phyloP scores from a whole-genome alignment of 768 basidiomycete genomes.

The Coprinopsis sp. region DNA sequence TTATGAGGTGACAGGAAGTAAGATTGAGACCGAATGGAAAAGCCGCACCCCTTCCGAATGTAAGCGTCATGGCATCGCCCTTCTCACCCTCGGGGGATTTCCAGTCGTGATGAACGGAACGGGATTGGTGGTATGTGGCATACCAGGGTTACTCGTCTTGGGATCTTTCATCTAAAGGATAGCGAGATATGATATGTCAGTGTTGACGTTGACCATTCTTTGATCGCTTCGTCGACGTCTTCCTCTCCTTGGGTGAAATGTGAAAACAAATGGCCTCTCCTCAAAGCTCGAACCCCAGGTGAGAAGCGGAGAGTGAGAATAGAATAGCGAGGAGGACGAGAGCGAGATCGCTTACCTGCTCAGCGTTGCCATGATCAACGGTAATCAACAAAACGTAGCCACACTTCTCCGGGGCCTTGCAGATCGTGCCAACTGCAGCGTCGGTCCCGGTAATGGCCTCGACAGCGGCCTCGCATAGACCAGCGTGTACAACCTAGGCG shows the following conservation, averaged over 20 bases:
- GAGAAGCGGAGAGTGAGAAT: no score
- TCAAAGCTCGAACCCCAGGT: no score
- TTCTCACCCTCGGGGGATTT: constrained; percentile 27
- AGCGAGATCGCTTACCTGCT: constrained; percentile 43
- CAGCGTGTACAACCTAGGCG: constrained; percentile 84
- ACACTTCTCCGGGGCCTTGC: constrained; percentile 76
- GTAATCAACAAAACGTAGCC: constrained; percentile 88
- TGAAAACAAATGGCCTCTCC: no score
- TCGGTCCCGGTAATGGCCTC: constrained; percentile 84
- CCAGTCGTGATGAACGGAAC: constrained; percentile 90
- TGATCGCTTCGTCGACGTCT: not conserved
- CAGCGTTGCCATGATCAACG: constrained; percentile 94
- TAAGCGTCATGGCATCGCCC: constrained; percentile 34
- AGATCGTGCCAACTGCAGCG: constrained; percentile 81
- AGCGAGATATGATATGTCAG: not conserved
- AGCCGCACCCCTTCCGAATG: constrained; percentile 46
- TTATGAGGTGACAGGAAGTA: no score
- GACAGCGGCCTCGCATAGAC: constrained; percentile 86
- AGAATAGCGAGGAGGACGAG: no score
- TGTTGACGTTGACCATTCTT: not conserved
- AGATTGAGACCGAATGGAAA: not conserved
- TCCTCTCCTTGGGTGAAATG: no score
- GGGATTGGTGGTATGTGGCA: constrained; percentile 82
- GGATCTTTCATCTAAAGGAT: constrained; percentile 60
- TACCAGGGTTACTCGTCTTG: constrained; percentile 82